Base-by-base conservation (phyloP, 164 flowering plant genomes). In the Stephania japonica region DNA sequence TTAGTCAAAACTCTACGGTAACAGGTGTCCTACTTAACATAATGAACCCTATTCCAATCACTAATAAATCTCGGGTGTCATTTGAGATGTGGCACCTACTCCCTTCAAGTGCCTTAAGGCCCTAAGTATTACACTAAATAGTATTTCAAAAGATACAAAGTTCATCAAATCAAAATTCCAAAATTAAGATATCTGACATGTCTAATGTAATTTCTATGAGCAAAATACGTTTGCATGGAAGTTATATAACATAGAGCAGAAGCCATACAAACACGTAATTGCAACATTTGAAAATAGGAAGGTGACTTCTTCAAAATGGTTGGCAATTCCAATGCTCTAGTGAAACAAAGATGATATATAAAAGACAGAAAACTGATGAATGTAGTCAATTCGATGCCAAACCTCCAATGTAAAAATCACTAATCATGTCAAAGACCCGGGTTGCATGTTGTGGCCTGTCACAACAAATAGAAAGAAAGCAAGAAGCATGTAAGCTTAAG, bases 391-490 rank as follows among this genome's bases (percentile, higher is more conserved):
- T 79, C 75, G 87, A 50, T 75, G 79, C 75, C 76, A 95, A 78
- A 41, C 91, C 90, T 68, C 98, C 99, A 77, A 95, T 78, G 76
- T 85, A 88, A 78, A 95, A 91, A 80, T 95, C 99, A 21, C 90
- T 96, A 75, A 95, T 83, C 92, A 95, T 88, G 86, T 95, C 96
- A 80, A 92, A 95, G 42, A 90, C 98, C 49, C 97, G 87, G 44
- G 96, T 89, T 11, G 91, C 99, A 84, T 95, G 99, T 75, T 95
- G 99, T 25, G 99, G 99, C 85, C 99, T 94, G 89, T 69, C 71
- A 81, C 44, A 67, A 43, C 53, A 41, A 68, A 50, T 25, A 59
- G 26, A 70, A 21, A 26, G 32, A 25, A 18, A 42, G 44, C 24
- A 5, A 63, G 70, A 42, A 69, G 27, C 72, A 49, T 70, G 19